Evolutionary conservation across 169 alveolate genomes (phyloP).

Genomic region (Toxoplasma gondii): DNA sequence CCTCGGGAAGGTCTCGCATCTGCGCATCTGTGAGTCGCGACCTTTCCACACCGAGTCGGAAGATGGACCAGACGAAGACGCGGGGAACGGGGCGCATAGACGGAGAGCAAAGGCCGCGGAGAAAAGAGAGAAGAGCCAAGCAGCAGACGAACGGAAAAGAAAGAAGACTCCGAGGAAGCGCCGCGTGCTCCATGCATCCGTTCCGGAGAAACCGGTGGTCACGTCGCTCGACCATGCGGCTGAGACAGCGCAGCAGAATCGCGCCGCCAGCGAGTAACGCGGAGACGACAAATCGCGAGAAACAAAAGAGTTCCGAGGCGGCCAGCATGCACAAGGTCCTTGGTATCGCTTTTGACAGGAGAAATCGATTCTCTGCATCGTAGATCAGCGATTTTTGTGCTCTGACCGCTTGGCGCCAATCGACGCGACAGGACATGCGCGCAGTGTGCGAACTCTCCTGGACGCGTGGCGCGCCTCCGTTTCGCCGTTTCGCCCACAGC

Average conservation of each 20-base stretch:
- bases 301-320: not conserved
- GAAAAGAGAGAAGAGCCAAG: not conserved
- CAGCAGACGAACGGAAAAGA: not conserved
- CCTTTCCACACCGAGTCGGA: not conserved
- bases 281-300: not conserved
- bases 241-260: not conserved
- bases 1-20: no score
- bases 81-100: not conserved
- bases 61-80: not conserved
- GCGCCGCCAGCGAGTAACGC: no score
- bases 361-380: not conserved
- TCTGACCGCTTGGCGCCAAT: not conserved
- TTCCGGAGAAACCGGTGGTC: no score
- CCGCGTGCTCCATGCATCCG: not conserved
- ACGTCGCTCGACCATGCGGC: not conserved
- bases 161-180: not conserved
- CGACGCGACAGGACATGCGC: not conserved
- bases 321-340: not conserved
- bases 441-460: not conserved
- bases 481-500: no score
- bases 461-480: no score
- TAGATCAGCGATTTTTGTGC: not conserved
- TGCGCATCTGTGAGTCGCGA: no score
- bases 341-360: not conserved
- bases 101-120: not conserved